Base-by-base conservation (phyloP, 345 rosid species). In the Combretum micranthum region DNA sequence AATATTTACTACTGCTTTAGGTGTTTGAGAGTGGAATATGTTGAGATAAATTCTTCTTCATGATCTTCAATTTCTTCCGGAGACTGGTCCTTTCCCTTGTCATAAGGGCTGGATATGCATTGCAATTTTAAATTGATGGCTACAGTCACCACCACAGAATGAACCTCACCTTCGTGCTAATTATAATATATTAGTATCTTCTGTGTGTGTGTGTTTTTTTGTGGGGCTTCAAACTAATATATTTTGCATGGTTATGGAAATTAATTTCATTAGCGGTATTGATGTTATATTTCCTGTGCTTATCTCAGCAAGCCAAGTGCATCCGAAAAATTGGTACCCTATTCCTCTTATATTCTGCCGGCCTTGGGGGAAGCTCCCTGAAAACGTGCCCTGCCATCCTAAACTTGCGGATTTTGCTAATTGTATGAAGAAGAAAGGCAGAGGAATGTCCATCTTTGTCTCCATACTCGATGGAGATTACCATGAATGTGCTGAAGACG, bases 331-430 rank as follows among this genome's bases (percentile, higher is more conserved):
- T 57, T 94, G 99, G 97, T 94, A 94, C 56, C 99, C 99, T 44
- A 94, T 94, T 59, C 99, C 97, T 19, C 87, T 94, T 52, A 72
- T 94, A 53, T 94, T 94, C 76, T 94, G 99, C 72, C 85, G 97
- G 58, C 99, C 99, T 12, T 94, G 99, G 99, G 99, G 97, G 52
- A 84, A 85, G 79, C 90, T 94, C 49, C 99, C 99, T 2, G 99
- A 90, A 69, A 90, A 94, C 55, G 97, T 94, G 21, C 96, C 99
- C 2, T 94, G 99, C 79, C 99, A 94, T 67, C 97, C 97, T 18
- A 94, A 94, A 64, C 88, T 94, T 63, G 96, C 96, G 9, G 99
- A 94, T 73, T 94, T 94, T 73, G 96, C 99, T 1, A 94, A 87
- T 78, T 94, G 95, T 73, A 87, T 94, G 99, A 94, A 90, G 85